Conservation (phyloP, 2,329 filamentous ascomycete species). For the Mycosphaerella arachidis region DNA sequence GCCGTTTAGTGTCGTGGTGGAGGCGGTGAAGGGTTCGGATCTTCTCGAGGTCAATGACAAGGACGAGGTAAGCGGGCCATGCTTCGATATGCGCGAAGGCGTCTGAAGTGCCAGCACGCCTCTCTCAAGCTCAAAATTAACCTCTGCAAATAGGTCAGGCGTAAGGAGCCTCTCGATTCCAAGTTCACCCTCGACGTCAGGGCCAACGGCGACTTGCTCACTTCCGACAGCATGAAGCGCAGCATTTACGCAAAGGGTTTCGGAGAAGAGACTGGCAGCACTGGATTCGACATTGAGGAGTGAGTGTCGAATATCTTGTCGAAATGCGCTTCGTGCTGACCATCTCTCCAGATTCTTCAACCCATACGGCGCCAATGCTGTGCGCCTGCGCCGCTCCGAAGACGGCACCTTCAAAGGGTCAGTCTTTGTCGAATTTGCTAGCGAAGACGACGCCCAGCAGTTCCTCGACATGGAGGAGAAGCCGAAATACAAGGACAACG, state of each 20-base stretch:
- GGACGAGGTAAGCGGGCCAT: conserved; percentile 41
- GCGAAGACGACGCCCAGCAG: conserved; percentile 69
- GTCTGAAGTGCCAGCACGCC: neutral
- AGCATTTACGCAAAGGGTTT: conserved; percentile 95
- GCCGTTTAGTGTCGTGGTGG: conserved; percentile 76
- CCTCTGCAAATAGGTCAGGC: conserved; percentile 50
- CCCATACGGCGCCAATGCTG: conserved; percentile 71
- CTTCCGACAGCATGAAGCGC: conserved; percentile 63
- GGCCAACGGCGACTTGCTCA: conserved; percentile 52
- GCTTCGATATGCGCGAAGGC: neutral
- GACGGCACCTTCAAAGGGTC: conserved; percentile 85
- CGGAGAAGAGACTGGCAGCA: conserved; percentile 73
- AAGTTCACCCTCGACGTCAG: conserved; percentile 50
- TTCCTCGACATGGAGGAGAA: conserved; percentile 77
- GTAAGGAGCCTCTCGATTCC: conserved; percentile 63
- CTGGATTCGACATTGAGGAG: conserved; percentile 89
- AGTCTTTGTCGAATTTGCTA: conserved; percentile 88
- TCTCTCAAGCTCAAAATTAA: neutral
- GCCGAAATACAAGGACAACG: conserved; percentile 77
- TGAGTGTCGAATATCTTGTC: conserved; percentile 2
- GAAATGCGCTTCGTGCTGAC: neutral
- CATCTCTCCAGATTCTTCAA: conserved; percentile 62
- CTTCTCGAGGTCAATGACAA: conserved; percentile 69
- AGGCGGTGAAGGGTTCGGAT: conserved; percentile 73
- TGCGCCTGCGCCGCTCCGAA: conserved; percentile 77